Conservation (phyloP, 2,329 filamentous ascomycete species). For the Talaromyces albobiverticillius region DNA sequence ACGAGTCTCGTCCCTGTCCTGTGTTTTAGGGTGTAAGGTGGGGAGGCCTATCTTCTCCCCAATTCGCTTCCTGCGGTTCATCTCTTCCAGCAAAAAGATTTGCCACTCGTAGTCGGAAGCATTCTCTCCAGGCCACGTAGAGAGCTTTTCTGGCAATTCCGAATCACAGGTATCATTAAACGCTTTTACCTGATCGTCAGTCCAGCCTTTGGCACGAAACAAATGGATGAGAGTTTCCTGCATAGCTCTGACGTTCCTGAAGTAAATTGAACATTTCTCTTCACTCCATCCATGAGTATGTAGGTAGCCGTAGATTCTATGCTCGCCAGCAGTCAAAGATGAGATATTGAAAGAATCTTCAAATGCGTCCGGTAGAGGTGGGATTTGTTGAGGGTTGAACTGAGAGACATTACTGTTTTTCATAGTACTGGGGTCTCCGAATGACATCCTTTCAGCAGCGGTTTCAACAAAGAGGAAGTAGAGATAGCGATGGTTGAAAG, state of each 20-base stretch:
- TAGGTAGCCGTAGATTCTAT: background rate
- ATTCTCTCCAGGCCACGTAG: background rate
- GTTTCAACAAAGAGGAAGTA: no score
- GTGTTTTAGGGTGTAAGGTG: background rate
- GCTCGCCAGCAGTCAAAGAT: background rate
- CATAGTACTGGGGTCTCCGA: no score
- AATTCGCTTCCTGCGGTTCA: slow-evolving; percentile 2
- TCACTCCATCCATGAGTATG: slow-evolving; percentile 2
- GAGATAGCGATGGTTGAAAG: no score
- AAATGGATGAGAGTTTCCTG: background rate
- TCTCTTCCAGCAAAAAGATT: slow-evolving; percentile 1
- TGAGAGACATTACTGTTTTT: no score
- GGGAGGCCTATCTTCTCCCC: background rate
- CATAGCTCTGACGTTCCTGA: background rate
- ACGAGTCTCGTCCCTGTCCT: background rate
- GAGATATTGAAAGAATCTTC: background rate
- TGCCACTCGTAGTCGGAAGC: slow-evolving; percentile 3
- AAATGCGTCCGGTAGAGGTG: background rate
- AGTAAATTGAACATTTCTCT: background rate
- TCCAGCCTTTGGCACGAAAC: slow-evolving; percentile 1
- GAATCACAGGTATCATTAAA: slow-evolving; percentile 1
- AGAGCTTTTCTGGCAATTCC: background rate
- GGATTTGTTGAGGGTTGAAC: no score
- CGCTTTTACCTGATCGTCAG: background rate
- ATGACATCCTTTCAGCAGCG: no score